These are phyloP conservation scores for Capsicum pubescens DNA, from an alignment of 257 asterid genomes.

Conservation along the genomic window DNA sequence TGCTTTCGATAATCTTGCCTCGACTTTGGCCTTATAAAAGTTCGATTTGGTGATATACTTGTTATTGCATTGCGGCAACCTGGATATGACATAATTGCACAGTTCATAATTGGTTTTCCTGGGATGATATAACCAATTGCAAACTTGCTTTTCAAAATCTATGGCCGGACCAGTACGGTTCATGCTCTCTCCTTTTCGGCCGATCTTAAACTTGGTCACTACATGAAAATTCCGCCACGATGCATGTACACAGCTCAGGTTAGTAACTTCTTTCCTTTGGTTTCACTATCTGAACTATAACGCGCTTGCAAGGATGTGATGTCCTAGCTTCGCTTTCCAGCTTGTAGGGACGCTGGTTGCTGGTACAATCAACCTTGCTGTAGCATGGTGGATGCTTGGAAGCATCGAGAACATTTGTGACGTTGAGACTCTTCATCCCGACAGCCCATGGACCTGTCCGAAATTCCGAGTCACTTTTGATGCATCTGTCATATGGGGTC, in stretches of 20 bases:
- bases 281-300: background rate
- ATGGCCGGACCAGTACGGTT: constrained; percentile 82
- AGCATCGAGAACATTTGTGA: constrained; percentile 82
- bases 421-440: constrained; percentile 72
- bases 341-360: constrained; percentile 76
- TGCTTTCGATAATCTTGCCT: background rate
- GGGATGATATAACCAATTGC: constrained; percentile 81
- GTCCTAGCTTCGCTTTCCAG: constrained; percentile 29
- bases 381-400: constrained; percentile 93
- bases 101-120: constrained; percentile 90
- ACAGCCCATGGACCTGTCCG: constrained; percentile 96
- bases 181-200: constrained; percentile 90
- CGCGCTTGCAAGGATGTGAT: too few relatives aligned
- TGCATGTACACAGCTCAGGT: constrained; percentile 95
- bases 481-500: constrained; percentile 90
- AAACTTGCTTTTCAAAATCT: constrained; percentile 85
- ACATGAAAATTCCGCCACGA: constrained; percentile 95
- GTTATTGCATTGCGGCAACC: constrained; percentile 68
- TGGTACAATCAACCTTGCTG: constrained; percentile 77
- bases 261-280: background rate
- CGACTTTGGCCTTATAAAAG: background rate
- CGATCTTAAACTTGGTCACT: constrained; percentile 92
- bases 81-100: constrained; percentile 91
- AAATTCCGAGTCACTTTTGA: constrained; percentile 81
- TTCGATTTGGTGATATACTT: background rate